These are phyloP conservation scores for Quercus agrifolia DNA, from an alignment of 306 rosid genomes.

Conservation along the genomic window DNA sequence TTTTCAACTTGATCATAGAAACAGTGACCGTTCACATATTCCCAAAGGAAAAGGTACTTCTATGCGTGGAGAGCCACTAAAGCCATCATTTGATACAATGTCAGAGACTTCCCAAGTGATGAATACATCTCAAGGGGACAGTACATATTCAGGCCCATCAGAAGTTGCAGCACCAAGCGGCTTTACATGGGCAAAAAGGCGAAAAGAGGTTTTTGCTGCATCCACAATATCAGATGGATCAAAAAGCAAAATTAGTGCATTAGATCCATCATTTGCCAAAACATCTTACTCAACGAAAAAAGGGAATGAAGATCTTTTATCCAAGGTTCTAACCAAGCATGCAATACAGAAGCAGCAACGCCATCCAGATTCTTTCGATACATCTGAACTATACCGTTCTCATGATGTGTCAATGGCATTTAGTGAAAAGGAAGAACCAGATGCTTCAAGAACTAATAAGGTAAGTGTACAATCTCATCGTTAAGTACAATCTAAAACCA, in stretches of 20 bases:
- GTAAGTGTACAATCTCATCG: conserved; percentile 21
- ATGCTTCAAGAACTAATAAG: conserved; percentile 19
- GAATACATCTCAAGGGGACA: conserved; percentile 33
- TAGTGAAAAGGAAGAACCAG: conserved; percentile 23
- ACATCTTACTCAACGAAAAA: conserved; percentile 40
- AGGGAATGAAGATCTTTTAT: conserved; percentile 27
- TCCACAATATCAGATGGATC: conserved; percentile 82
- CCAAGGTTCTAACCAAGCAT: conserved; percentile 21
- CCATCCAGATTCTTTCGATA: conserved; percentile 43
- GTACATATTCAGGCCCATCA: conserved; percentile 47
- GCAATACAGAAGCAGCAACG: conserved; percentile 25
- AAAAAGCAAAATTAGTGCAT: conserved; percentile 76
- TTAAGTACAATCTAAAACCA: background rate
- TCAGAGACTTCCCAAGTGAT: conserved; percentile 47
- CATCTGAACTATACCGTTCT: conserved; percentile 34
- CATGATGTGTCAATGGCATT: conserved; percentile 32
- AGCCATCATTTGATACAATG: conserved; percentile 40
- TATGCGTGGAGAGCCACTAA: conserved; percentile 33
- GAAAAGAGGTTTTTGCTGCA: conserved; percentile 50
- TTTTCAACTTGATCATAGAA: conserved; percentile 24
- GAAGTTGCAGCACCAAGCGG: conserved; percentile 56
- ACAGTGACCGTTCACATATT: conserved; percentile 30
- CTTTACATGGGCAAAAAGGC: conserved; percentile 64
- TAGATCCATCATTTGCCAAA: conserved; percentile 77
- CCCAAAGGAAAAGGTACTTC: conserved; percentile 34